Percentiles rank a stretch among this genome's conserved stretches.
Conservation (phyloP, 2,329 filamentous ascomycete genomes). For the Sclerotinia sclerotiorum region DNA sequence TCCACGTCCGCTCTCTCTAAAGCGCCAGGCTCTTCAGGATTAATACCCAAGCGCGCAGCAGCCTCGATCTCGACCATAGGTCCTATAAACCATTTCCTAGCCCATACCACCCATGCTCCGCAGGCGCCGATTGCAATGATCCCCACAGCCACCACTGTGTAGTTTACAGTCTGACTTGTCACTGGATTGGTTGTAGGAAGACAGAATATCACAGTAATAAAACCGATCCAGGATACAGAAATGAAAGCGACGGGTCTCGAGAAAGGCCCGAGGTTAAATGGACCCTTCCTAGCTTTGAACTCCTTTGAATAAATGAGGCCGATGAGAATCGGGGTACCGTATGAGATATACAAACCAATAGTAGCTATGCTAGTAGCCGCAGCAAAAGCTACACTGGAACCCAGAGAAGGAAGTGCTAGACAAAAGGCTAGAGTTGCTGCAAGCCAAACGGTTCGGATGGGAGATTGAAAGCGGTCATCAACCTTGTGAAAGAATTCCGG, state of each 20-base stretch:
- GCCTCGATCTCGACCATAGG: conserved; percentile 54
- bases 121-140: conserved; percentile 53
- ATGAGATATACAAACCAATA: conserved; percentile 57
- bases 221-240: conserved; percentile 53
- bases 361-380: conserved; percentile 61
- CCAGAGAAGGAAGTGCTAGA: conserved; percentile 55
- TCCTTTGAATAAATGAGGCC: conserved; percentile 51
- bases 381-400: conserved; percentile 54
- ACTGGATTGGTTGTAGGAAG: conserved; percentile 57
- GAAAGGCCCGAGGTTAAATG: conserved; percentile 52
- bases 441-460: conserved; percentile 56
- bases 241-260: conserved; percentile 50
- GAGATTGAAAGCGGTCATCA: conserved; percentile 50
- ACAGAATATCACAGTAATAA: conserved; percentile 58
- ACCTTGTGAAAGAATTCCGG: conserved; percentile 55
- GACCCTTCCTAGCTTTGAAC: conserved; percentile 54
- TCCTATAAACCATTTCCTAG: conserved; percentile 55
- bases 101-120: conserved; percentile 53
- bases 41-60: conserved; percentile 50
- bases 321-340: conserved; percentile 57
- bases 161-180: conserved; percentile 57
- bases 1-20: conserved; percentile 33
- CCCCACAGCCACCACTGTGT: conserved; percentile 58
- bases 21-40: conserved; percentile 41
- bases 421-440: conserved; percentile 55